Evolutionary conservation across 305 asterid species (phyloP).

Genomic region (Fraxinus velutina): DNA sequence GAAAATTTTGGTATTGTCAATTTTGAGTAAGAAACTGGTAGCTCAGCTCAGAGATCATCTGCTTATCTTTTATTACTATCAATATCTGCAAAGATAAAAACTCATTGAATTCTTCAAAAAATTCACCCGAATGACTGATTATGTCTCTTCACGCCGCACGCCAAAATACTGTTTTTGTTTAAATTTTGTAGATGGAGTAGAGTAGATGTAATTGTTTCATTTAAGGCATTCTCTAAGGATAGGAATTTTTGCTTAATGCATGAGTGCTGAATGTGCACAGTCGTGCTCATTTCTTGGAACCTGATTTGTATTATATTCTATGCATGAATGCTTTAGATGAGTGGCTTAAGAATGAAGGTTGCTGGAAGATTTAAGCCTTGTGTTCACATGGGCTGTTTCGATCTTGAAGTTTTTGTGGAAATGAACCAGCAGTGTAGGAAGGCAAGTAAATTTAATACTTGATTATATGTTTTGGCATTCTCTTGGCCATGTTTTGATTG

Average conservation of each 20-base stretch:
- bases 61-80: background rate
- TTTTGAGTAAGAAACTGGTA: background rate
- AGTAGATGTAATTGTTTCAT: background rate
- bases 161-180: background rate
- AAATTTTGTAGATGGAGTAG: background rate
- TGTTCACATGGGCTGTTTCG: conserved; percentile 96
- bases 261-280: background rate
- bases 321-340: conserved; percentile 59
- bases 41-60: background rate
- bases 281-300: background rate
- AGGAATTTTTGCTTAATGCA: background rate
- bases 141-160: background rate
- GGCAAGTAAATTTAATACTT: conserved; percentile 50
- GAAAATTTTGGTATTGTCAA: background rate
- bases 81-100: background rate
- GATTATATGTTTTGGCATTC: conserved; percentile 3
- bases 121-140: background rate
- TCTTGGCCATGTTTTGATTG: conserved; percentile 15
- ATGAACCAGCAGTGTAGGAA: conserved; percentile 95
- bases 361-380: conserved; percentile 97
- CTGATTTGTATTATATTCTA: conserved; percentile 21
- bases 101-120: background rate
- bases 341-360: conserved; percentile 91
- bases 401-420: conserved; percentile 90
- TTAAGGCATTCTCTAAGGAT: background rate